These are phyloP conservation scores for Aspergillus sp. DNA, from an alignment of 2,329 filamentous ascomycete species.

Conservation along the genomic window DNA sequence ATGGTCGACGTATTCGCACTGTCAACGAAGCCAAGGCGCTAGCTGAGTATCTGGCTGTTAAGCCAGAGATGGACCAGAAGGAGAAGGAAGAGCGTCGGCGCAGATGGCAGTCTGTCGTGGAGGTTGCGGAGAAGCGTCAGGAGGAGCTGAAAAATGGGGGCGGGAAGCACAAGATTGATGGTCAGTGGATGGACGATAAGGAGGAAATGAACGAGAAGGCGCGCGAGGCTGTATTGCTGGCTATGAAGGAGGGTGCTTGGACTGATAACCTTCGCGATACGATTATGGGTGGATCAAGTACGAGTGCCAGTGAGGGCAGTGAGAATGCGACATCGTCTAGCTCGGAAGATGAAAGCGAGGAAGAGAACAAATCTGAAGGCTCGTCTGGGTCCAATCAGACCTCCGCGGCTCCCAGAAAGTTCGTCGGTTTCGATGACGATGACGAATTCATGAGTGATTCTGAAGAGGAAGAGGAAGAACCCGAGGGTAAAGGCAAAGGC, in stretches of 20 bases:
- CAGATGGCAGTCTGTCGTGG: constrained; percentile 83
- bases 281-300: constrained; percentile 30
- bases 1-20: constrained; percentile 81
- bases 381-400: constrained; percentile 20
- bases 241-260: constrained; percentile 56
- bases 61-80: constrained; percentile 93
- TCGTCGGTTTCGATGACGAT: constrained; percentile 44
- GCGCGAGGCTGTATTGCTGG: constrained; percentile 65
- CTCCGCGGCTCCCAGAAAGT: constrained; percentile 27
- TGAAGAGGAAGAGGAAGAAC: constrained; percentile 28
- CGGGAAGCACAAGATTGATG: constrained; percentile 63
- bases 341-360: constrained; percentile 31
- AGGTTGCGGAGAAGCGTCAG: constrained; percentile 72
- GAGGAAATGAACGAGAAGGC: constrained; percentile 84
- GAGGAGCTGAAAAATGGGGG: constrained; percentile 72
- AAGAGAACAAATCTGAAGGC: constrained; percentile 29
- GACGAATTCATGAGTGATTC: constrained; percentile 43
- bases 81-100: constrained; percentile 77
- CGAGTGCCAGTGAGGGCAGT: constrained; percentile 35
- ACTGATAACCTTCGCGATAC: constrained; percentile 36
- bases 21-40: constrained; percentile 92
- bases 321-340: constrained; percentile 24
- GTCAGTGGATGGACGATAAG: constrained; percentile 91
- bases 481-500: constrained; percentile 30
- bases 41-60: constrained; percentile 89